Evolutionary conservation across 2,329 filamentous ascomycete species (phyloP).

Genomic region (Aspergillus viridinutans): DNA sequence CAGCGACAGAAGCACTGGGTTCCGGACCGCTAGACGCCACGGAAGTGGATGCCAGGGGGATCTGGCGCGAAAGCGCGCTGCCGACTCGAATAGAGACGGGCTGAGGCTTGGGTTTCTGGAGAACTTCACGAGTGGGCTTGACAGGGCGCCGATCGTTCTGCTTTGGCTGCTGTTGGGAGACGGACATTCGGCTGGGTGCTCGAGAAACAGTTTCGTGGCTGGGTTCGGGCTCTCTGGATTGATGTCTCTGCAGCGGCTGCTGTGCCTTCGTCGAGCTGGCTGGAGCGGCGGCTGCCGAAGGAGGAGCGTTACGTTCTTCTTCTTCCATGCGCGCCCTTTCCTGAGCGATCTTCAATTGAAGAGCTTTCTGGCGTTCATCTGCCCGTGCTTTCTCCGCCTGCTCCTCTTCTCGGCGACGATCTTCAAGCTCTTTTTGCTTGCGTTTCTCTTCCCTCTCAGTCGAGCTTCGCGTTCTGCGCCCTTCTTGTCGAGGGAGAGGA

Average conservation of each 20-base stretch:
- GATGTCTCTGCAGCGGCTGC: constrained; percentile 25
- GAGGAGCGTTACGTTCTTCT: constrained; percentile 24
- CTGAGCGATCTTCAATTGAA: constrained; percentile 29
- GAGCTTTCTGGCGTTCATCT: constrained; percentile 29
- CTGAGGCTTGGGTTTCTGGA: constrained; percentile 44
- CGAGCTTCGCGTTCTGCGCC: constrained; percentile 54
- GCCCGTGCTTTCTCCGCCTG: constrained; percentile 13
- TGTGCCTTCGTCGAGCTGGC: constrained; percentile 25
- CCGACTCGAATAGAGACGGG: constrained; percentile 48
- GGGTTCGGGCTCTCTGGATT: constrained; percentile 29
- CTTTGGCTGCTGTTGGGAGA: constrained; percentile 24
- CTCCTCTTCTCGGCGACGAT: constrained; percentile 35
- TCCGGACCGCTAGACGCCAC: constrained; percentile 60
- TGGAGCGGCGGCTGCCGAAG: constrained; percentile 10
- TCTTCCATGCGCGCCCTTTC: constrained; percentile 31
- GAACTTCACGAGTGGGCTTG: constrained; percentile 41
- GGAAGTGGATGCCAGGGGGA: constrained; percentile 45
- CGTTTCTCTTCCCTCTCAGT: constrained; percentile 51
- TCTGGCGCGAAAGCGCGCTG: constrained; percentile 43
- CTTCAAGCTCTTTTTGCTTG: constrained; percentile 30
- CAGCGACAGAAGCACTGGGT: constrained; percentile 40
- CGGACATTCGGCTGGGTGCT: constrained; percentile 18
- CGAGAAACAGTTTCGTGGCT: constrained; percentile 25
- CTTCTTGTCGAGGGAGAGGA: constrained; percentile 31
- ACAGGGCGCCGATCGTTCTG: constrained; percentile 40